Percentiles rank a stretch among this genome's conserved stretches.
phyloP scores from a whole-genome alignment of 1,284 basidiomycete species.

The Pascua sp. region DNA sequence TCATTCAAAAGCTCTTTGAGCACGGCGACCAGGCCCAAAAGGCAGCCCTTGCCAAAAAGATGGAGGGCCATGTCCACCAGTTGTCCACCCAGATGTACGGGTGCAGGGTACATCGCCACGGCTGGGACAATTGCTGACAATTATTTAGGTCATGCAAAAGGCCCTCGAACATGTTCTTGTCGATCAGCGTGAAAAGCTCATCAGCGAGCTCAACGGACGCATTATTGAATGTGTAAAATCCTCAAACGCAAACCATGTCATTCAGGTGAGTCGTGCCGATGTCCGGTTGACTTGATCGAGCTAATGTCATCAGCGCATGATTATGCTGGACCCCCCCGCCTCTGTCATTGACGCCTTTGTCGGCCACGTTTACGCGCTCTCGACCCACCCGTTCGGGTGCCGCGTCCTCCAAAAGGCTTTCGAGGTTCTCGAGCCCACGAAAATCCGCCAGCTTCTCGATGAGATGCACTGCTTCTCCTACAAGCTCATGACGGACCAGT shows the following conservation, averaged over 20 bases:
- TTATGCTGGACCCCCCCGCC: conserved; percentile 73
- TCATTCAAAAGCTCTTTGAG: conserved; percentile 93
- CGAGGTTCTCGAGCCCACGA: conserved; percentile 71
- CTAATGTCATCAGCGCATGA: conserved; percentile 50
- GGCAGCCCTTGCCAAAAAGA: conserved; percentile 64
- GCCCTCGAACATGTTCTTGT: conserved; percentile 77
- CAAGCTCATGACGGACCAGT: conserved; percentile 79
- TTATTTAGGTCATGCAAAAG: conserved; percentile 53
- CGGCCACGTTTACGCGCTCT: conserved; percentile 76
- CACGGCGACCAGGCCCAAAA: conserved; percentile 76
- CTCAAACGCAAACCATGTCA: conserved; percentile 91
- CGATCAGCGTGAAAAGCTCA: conserved; percentile 71
- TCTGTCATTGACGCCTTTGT: conserved; percentile 73
- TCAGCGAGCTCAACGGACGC: conserved; percentile 75
- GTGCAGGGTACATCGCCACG: conserved; percentile 54
- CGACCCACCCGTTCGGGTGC: conserved; percentile 90
- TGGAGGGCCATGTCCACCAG: conserved; percentile 74
- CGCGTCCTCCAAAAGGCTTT: conserved; percentile 91
- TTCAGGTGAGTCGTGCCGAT: conserved; percentile 44
- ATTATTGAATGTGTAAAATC: conserved; percentile 87
- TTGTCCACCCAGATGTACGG: conserved; percentile 94
- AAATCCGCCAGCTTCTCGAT: conserved; percentile 70
- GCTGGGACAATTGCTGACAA: background rate
- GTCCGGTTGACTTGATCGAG: conserved; percentile 14
- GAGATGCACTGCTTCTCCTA: conserved; percentile 73